phyloP scores from a whole-genome alignment of 805 yeast genomes.

The Aciculoconidium aculeatum region DNA sequence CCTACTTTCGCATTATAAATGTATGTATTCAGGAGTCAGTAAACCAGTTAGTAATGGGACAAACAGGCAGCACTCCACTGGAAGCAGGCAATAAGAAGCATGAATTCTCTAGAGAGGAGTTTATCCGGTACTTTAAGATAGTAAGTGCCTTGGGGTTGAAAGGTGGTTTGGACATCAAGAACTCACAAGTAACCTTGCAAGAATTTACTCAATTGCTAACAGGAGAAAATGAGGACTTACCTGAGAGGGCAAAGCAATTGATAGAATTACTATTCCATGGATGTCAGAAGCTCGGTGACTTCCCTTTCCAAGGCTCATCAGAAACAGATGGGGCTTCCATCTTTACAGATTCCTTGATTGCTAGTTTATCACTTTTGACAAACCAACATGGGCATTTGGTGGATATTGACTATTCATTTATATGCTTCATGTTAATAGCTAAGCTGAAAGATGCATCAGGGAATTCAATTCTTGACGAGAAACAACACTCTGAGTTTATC shows the following conservation, averaged over 20 bases:
- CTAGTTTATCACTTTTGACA: conserved; percentile 3
- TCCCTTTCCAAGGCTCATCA: conserved; percentile 8
- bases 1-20: too few relatives aligned
- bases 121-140: conserved; percentile 15
- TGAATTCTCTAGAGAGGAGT: conserved; percentile 16
- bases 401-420: conserved; percentile 3
- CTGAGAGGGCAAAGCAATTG: conserved; percentile 1
- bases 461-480: conserved; percentile 3
- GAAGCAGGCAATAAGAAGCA: conserved; percentile 1
- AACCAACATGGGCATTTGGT: conserved; percentile 1
- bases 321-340: conserved; percentile 2
- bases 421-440: conserved; percentile 6
- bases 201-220: conserved; percentile 19
- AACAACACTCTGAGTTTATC: conserved; percentile 4
- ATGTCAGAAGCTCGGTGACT: conserved; percentile 9
- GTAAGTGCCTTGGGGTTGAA: conserved; percentile 17
- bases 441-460: conserved; percentile 2
- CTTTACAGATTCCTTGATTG: conserved; percentile 3
- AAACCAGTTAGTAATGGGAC: too few relatives aligned
- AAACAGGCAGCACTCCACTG: conserved; percentile 11
- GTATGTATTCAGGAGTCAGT: too few relatives aligned
- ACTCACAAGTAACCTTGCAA: conserved; percentile 9
- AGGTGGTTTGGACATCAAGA: conserved; percentile 12
- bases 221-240: conserved; percentile 2
- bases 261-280: conserved; percentile 3